Evolutionary conservation across 805 yeast species (phyloP), one percentile per base, ranked within the genome.

Genomic region (Metschnikowia cubensis): DNA sequence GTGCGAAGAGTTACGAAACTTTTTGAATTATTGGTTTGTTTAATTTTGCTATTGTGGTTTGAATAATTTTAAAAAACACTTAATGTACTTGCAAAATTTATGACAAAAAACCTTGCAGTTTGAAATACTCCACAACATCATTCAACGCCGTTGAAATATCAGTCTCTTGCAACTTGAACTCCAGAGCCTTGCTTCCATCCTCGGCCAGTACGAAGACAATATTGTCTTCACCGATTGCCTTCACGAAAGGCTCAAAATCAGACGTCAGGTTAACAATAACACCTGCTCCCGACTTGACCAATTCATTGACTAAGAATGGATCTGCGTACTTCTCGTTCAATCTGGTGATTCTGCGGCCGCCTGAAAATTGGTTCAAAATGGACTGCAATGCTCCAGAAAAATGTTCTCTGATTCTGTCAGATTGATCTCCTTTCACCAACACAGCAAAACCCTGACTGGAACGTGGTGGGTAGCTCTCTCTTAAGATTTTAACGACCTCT

Each of bases 391-490:
- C 97, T 60, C 83, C 83, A 7, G 94, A 82, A 56, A 91, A 74
- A 56, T 69, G 65, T 36, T 71, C 74, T 11, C 45, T 36, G 11
- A 34, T 20, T 15, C 46, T 18, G 20, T 45, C 50, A 85, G 83
- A 31, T 84, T 76, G 39, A 59, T 78, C 76, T 59, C 83, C 76
- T 15, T 37, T 56, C 47, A 89, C 73, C 53, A 84, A 77, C 47
- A 90, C 73, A 7, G 89, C 87, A 69, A 91, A 92, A 34, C 98
- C 98, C 73, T 92, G 98, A 51, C 77, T 68, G 51, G 77, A 81
- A 71, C 97, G 83, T 56, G 98, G 96, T 50, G 97, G 97, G 68
- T 91, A 91, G 42, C 91, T 82, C 61, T 89, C 92, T 67, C 98
- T 85, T 61, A 91, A 79, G 52, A 92, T 90, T 67, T 81, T 80